phyloP scores from a whole-genome alignment of 768 basidiomycete genomes.

The Punctularia strigosozonata region DNA sequence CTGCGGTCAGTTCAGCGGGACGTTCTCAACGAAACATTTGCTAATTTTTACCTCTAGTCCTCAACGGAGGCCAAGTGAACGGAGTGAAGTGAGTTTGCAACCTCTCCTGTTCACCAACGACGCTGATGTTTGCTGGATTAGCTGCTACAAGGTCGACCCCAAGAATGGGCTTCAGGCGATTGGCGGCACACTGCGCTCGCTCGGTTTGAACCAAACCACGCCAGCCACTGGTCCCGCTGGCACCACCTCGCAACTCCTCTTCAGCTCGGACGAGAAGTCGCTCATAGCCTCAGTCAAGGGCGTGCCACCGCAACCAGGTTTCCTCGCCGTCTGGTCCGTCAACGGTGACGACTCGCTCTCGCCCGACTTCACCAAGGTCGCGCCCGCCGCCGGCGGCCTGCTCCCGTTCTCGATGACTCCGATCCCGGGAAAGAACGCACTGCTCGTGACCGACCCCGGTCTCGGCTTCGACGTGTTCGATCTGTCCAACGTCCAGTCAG shows the following conservation, averaged over 20 bases:
- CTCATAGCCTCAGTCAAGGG: conserved; percentile 40
- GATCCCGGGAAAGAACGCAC: conserved; percentile 17
- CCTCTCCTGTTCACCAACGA: neutral
- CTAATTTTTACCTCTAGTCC: conserved; percentile 9
- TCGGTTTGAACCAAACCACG: conserved; percentile 38
- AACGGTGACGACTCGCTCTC: conserved; percentile 32
- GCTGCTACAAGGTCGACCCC: conserved; percentile 34
- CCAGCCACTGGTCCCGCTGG: conserved; percentile 37
- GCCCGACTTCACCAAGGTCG: conserved; percentile 22
- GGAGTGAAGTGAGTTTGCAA: conserved; percentile 23
- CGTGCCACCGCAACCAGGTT: conserved; percentile 33
- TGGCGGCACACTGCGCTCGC: conserved; percentile 27
- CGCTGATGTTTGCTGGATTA: no score
- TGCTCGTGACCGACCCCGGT: conserved; percentile 17
- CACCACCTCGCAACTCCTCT: conserved; percentile 31
- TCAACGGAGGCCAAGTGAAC: conserved; percentile 33
- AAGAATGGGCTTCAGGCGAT: conserved; percentile 27
- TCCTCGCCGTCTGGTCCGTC: conserved; percentile 40
- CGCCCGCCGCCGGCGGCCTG: conserved; percentile 27
- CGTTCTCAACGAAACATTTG: no score
- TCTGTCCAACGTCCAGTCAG: conserved; percentile 10
- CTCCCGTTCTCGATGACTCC: conserved; percentile 36
- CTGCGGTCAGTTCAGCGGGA: no score
- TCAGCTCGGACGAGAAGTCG: conserved; percentile 30
- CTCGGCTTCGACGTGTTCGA: conserved; percentile 19